Evolutionary conservation across 1,284 basidiomycete genomes (phyloP).

Genomic region (Lentinus polychrous): DNA sequence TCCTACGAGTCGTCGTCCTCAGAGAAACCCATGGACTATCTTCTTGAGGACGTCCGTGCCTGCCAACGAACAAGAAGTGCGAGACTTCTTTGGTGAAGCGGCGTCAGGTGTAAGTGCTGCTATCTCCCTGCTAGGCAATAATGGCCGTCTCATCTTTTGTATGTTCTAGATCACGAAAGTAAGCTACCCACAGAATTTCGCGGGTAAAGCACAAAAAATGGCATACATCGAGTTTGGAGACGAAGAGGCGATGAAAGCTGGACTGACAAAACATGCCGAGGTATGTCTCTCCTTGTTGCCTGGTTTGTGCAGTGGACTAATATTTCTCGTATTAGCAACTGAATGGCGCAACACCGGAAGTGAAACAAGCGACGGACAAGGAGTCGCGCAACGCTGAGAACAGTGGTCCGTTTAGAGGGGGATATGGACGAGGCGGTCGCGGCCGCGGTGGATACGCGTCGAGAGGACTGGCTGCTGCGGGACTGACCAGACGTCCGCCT

Average conservation of each 20-base stretch:
- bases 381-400: conserved; percentile 41
- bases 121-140: background rate
- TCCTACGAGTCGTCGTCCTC: conserved; percentile 52
- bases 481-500: conserved; percentile 40
- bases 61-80: conserved; percentile 62
- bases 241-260: conserved; percentile 75
- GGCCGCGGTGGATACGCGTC: conserved; percentile 55
- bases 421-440: conserved; percentile 41
- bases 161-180: conserved; percentile 60
- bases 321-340: conserved; percentile 46
- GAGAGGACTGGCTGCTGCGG: conserved; percentile 61
- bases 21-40: conserved; percentile 79
- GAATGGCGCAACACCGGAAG: conserved; percentile 54
- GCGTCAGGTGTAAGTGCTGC: conserved; percentile 46
- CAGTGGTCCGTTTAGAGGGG: conserved; percentile 29
- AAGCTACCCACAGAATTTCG: conserved; percentile 49
- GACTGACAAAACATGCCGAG: conserved; percentile 63
- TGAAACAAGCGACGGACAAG: conserved; percentile 63
- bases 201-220: conserved; percentile 46
- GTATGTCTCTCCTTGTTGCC: conserved; percentile 34
- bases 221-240: conserved; percentile 86
- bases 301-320: conserved; percentile 5
- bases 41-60: conserved; percentile 66
- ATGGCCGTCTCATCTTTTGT: background rate
- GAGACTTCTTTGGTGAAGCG: conserved; percentile 69